Base-by-base conservation (phyloP, 192 early-diverging fungal genomes). In the Coemansia biformis region DNA sequence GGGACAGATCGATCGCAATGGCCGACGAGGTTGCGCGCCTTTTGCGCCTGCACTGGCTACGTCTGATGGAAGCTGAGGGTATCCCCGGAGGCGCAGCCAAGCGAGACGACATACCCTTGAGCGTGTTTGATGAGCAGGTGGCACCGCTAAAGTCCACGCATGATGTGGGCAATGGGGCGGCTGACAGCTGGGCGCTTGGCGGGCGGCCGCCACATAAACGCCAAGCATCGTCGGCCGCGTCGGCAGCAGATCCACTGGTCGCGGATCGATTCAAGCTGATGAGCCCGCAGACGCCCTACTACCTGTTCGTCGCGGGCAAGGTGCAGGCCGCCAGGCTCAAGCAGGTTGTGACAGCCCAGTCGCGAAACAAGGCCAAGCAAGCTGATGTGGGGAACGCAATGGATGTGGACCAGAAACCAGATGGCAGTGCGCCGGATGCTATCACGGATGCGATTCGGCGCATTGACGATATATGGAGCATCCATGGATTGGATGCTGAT, bases 221-320 rank as follows among this genome's bases (percentile, higher is more conserved):
- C 29, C 29, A 9, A 8, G n/a, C n/a, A 23, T 41, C 39, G 12
- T 24, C 39, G 8, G 4, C 14, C n/a, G 30, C 11, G 12, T n/a
- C 47, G 41, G 18, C 47, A 43, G 21, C 40, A 24, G 67, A 71
- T 28, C 31, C 59, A 8, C 32, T 21, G 46, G 24, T 65, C 0
- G 63, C 57, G 8, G 69, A 73, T 33, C 49, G 69, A 1, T 73
- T 73, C 62, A 73, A 65, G 43, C 54, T 66, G 38, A 48, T 73
- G 57, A 73, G 46, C 41, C 69, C 69, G 29, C 69, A 73, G 54
- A 73, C 69, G 14, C 63, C 69, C 7, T 73, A 73, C 39, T 62
- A 73, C 24, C 14, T 73, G 42, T 73, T 73, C 54, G 52, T 73
- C 1, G 69, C 69, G 1, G 69, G 63, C 5, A 73, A 73, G n/a